phyloP scores from a whole-genome alignment of 1,284 basidiomycete genomes.

The Tilletiopsis washingtonensis region DNA sequence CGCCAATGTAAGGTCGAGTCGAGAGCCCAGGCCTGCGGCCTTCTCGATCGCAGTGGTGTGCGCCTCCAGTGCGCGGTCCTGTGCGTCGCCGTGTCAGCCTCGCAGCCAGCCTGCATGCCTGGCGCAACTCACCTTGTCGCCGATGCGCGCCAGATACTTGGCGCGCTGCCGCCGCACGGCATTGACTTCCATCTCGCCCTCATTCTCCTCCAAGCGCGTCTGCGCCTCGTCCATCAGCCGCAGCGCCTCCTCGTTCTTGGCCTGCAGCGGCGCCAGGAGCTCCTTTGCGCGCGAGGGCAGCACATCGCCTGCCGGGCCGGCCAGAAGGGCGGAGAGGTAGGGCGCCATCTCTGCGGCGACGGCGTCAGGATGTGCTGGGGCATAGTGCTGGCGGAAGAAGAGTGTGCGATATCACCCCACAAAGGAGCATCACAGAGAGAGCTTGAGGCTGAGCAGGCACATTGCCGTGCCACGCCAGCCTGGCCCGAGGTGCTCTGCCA shows the following conservation, averaged over 20 bases:
- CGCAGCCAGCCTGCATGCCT: not conserved
- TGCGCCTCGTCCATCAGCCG: slow-evolving; percentile 69
- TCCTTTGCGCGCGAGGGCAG: slow-evolving; percentile 52
- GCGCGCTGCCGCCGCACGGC: slow-evolving; percentile 79
- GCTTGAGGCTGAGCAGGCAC: no score
- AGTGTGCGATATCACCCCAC: no score
- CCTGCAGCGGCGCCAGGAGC: slow-evolving; percentile 64
- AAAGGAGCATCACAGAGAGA: no score
- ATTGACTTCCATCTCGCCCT: slow-evolving; percentile 87
- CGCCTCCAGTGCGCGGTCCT: slow-evolving; percentile 55
- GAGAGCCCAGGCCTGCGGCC: slow-evolving; percentile 81
- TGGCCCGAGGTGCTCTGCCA: no score
- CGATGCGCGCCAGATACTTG: slow-evolving; percentile 78
- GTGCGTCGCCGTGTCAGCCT: not conserved
- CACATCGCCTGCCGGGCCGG: slow-evolving; percentile 33
- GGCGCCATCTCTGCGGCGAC: slow-evolving; percentile 44
- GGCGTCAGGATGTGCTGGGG: no score
- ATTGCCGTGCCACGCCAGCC: no score
- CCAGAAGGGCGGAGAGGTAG: slow-evolving; percentile 35
- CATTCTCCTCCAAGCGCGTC: slow-evolving; percentile 76
- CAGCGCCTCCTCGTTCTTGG: slow-evolving; percentile 68
- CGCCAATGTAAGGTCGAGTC: slow-evolving; percentile 85
- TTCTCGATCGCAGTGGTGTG: slow-evolving; percentile 81
- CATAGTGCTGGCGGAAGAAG: no score
- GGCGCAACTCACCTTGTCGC: slow-evolving; percentile 62